Evolutionary conservation across 2,329 filamentous ascomycete genomes (phyloP).

Genomic region (Drechslera avenae): DNA sequence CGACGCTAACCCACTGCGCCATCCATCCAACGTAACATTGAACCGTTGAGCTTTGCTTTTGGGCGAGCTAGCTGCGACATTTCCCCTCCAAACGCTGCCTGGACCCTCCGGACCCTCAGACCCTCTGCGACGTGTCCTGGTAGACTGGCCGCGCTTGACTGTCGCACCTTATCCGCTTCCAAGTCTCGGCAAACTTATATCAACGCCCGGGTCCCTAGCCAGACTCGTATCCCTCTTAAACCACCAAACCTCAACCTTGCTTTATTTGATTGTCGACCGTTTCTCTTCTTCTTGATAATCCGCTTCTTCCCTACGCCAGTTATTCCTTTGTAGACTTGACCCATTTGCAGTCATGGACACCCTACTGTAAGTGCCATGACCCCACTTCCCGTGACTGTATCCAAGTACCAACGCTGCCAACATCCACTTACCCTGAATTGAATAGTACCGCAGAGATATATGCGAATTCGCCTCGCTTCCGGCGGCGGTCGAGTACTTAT

Average conservation of each 20-base stretch:
- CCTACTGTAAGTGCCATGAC: constrained; percentile 59
- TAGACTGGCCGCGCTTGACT: constrained; percentile 11
- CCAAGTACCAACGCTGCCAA: constrained; percentile 7
- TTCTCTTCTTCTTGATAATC: constrained; percentile 9
- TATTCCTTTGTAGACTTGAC: constrained; percentile 7
- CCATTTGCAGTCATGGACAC: constrained; percentile 60
- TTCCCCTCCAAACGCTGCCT: constrained; percentile 8
- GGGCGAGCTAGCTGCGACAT: constrained; percentile 10
- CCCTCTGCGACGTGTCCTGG: constrained; percentile 18
- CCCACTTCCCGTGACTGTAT: constrained; percentile 23
- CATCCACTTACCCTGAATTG: constrained; percentile 26
- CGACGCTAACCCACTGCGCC: constrained; percentile 15
- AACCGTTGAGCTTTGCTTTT: constrained; percentile 22
- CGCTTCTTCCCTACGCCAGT: constrained; percentile 9
- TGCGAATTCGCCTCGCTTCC: constrained; percentile 85
- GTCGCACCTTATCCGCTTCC: constrained; percentile 25
- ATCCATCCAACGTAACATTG: constrained; percentile 3
- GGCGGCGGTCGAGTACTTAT: constrained; percentile 91
- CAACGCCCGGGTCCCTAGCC: constrained; percentile 20
- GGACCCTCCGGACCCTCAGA: constrained; percentile 4
- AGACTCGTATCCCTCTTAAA: constrained; percentile 19
- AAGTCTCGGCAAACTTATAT: constrained; percentile 28
- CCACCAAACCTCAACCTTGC: constrained; percentile 21
- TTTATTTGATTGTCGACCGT: constrained; percentile 9
- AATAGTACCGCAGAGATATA: constrained; percentile 86